Conservation (phyloP, 2,329 filamentous ascomycete genomes). For the Alternaria alternata region DNA sequence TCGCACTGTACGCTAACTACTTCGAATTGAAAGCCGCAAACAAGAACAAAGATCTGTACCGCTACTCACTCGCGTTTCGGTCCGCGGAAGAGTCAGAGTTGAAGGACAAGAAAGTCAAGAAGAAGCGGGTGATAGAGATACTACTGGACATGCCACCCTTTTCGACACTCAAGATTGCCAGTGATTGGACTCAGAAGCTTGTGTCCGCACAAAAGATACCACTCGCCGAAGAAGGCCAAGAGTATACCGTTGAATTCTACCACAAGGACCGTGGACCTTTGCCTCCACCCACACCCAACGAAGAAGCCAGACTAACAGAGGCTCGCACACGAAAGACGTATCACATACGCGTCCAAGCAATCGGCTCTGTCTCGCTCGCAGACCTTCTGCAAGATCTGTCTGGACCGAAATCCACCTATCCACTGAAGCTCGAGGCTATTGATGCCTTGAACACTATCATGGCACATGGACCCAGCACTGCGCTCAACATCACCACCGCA, state of each 20-base stretch:
- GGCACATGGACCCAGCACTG: conserved; percentile 57
- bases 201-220: conserved; percentile 36
- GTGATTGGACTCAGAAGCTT: conserved; percentile 50
- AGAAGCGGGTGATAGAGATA: conserved; percentile 58
- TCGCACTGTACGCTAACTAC: conserved; percentile 55
- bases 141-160: conserved; percentile 51
- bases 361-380: conserved; percentile 35
- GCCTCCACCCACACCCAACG: conserved; percentile 21
- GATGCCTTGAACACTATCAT: conserved; percentile 68
- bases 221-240: conserved; percentile 18
- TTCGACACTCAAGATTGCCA: conserved; percentile 41
- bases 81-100: conserved; percentile 40
- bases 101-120: conserved; percentile 52
- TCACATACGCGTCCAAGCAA: conserved; percentile 28
- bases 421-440: conserved; percentile 59
- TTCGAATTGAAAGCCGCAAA: conserved; percentile 48
- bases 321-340: conserved; percentile 31
- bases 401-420: conserved; percentile 53
- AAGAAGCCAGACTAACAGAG: conserved; percentile 20
- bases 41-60: conserved; percentile 30
- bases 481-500: conserved; percentile 55
- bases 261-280: conserved; percentile 36
- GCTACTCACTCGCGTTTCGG: conserved; percentile 40
- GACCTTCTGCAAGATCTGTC: conserved; percentile 57
- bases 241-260: conserved; percentile 38